These are phyloP conservation scores for Sclerotinia trifoliorum DNA, from an alignment of 2,329 filamentous ascomycete genomes.

Conservation along the genomic window DNA sequence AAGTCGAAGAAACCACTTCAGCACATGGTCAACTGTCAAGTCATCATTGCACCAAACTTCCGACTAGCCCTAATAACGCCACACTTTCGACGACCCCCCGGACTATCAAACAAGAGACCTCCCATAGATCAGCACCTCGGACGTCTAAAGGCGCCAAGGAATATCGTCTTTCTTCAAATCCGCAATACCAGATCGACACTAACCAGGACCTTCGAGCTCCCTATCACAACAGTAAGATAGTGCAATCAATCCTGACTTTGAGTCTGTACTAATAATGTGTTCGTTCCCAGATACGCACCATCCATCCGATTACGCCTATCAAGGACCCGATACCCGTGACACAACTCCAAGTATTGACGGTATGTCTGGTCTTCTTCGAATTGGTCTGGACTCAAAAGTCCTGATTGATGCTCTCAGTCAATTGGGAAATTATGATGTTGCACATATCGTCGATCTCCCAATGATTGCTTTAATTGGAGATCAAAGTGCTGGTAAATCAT, in stretches of 20 bases:
- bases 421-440: conserved; percentile 70
- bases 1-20: background rate
- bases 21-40: background rate
- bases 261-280: background rate
- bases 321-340: background rate
- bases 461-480: conserved; percentile 83
- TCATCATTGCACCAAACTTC: background rate
- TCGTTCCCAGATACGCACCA: background rate
- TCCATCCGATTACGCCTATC: background rate
- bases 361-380: background rate
- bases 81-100: background rate
- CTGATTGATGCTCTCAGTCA: conserved; percentile 66
- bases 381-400: conserved; percentile 57
- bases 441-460: conserved; percentile 64
- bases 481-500: conserved; percentile 81
- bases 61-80: background rate
- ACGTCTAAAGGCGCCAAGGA: background rate
- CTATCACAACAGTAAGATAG: background rate
- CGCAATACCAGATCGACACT: background rate
- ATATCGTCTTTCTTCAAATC: background rate
- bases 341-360: background rate
- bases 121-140: background rate
- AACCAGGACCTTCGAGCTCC: background rate
- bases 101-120: background rate
- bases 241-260: background rate